These are phyloP conservation scores for Fermentozyma sake DNA, from an alignment of 1,139 yeast genomes.

Conservation along the genomic window DNA sequence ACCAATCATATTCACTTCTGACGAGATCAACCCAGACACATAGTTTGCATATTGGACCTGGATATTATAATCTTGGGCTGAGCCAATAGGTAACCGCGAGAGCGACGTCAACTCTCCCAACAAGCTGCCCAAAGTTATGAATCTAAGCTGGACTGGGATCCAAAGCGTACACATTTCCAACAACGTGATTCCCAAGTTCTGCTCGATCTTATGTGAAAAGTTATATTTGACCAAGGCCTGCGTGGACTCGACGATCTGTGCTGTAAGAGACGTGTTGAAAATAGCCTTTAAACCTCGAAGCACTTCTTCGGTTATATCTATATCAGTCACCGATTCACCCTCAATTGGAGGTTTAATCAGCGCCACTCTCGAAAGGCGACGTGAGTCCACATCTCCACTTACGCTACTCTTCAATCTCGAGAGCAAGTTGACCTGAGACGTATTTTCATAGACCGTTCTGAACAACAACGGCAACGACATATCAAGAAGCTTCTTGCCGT, in stretches of 20 bases:
- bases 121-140: slow-evolving; percentile 52
- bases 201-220: slow-evolving; percentile 18
- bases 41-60: slow-evolving; percentile 50
- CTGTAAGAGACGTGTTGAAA: slow-evolving; percentile 48
- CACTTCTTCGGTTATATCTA: slow-evolving; percentile 33
- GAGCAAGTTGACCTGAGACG: slow-evolving; percentile 15
- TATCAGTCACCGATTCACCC: slow-evolving; percentile 21
- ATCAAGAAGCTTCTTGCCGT: slow-evolving; percentile 33
- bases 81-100: slow-evolving; percentile 17
- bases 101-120: slow-evolving; percentile 23
- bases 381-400: slow-evolving; percentile 22
- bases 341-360: slow-evolving; percentile 30
- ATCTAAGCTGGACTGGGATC: slow-evolving; percentile 86
- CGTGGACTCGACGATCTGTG: slow-evolving; percentile 46
- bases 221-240: slow-evolving; percentile 37
- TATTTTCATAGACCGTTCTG: slow-evolving; percentile 19
- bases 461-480: slow-evolving; percentile 41
- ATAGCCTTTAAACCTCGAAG: slow-evolving; percentile 43
- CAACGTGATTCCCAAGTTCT: slow-evolving; percentile 52
- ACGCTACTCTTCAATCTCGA: slow-evolving; percentile 20
- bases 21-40: slow-evolving; percentile 65
- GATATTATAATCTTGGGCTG: slow-evolving; percentile 20
- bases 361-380: slow-evolving; percentile 21
- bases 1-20: slow-evolving; percentile 83
- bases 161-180: slow-evolving; percentile 67